Percentiles rank a stretch among this genome's conserved stretches.
These are phyloP conservation scores for Phallus indusiatus DNA, from an alignment of 768 basidiomycete genomes.

Conservation along the genomic window DNA sequence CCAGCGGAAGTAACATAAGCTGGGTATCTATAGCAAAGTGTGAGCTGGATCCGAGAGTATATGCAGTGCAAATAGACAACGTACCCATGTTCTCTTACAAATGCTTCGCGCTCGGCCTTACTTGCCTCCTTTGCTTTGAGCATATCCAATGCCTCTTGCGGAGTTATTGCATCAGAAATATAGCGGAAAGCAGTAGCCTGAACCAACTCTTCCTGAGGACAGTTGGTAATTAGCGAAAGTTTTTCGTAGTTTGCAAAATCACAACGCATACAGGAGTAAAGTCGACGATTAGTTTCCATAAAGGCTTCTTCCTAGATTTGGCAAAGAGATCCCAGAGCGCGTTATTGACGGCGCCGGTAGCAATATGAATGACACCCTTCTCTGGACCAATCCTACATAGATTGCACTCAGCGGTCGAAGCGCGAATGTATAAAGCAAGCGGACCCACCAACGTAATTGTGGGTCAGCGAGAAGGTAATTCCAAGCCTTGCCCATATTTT, in stretches of 20 bases:
- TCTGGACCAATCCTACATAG: conserved; percentile 75
- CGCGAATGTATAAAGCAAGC: not conserved
- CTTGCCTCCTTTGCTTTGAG: conserved; percentile 26
- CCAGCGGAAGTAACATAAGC: conserved; percentile 92
- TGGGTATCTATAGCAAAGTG: conserved; percentile 53
- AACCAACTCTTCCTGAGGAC: conserved; percentile 63
- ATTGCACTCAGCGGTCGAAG: not conserved
- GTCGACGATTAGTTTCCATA: conserved; percentile 92
- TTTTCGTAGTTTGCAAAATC: conserved; percentile 10
- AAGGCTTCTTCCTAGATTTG: conserved; percentile 66
- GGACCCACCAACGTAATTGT: conserved; percentile 75
- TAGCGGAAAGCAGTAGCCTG: conserved; percentile 60
- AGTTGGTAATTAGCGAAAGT: not conserved
- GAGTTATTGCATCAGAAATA: conserved; percentile 32
- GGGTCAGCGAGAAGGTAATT: conserved; percentile 80
- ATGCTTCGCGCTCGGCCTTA: conserved; percentile 28
- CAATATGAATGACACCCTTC: conserved; percentile 91
- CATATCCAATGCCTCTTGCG: conserved; percentile 31
- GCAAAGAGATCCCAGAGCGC: conserved; percentile 94
- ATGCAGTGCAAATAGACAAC: not conserved
- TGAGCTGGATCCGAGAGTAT: not conserved
- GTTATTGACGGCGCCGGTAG: conserved; percentile 81
- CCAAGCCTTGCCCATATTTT: conserved; percentile 88
- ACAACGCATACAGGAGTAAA: conserved; percentile 54
- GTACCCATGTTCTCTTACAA: conserved; percentile 19